Conservation (phyloP, 495 filamentous ascomycete species). For the Paragyromitra xinjiangensis region DNA sequence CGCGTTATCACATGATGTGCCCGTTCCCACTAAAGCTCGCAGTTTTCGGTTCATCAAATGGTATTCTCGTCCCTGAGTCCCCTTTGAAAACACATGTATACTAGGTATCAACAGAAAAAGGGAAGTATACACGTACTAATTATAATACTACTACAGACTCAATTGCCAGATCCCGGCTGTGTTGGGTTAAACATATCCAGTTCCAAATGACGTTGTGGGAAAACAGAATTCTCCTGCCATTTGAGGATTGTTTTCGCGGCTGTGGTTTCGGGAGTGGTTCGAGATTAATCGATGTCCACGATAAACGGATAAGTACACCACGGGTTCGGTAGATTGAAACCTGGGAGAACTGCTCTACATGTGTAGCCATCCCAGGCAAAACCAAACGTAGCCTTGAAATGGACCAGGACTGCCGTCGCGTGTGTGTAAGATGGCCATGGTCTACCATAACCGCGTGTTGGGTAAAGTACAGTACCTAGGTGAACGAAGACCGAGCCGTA, state of each 20-base stretch:
- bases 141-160: conserved; percentile 24
- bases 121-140: conserved; percentile 13
- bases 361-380: conserved; percentile 24
- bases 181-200: conserved; percentile 25
- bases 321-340: conserved; percentile 36
- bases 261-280: conserved; percentile 29
- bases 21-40: conserved; percentile 12
- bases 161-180: conserved; percentile 4
- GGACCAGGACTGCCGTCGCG: conserved; percentile 34
- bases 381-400: conserved; percentile 37
- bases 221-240: not conserved
- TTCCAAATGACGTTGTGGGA: conserved; percentile 22
- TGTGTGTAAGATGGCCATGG: conserved; percentile 35
- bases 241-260: conserved; percentile 21
- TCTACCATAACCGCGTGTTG: conserved; percentile 33
- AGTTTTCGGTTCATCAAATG: not conserved
- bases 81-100: not conserved
- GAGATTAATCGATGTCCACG: conserved; percentile 19
- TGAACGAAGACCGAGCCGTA: conserved; percentile 24
- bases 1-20: conserved; percentile 47
- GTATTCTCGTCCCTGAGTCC: not conserved
- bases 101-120: not conserved
- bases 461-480: conserved; percentile 3
- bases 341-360: conserved; percentile 18
- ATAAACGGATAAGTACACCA: conserved; percentile 30